A percentile compares a stretch with the other conserved stretches of the same genome.
These are phyloP conservation scores for Heterobasidion irregulare DNA, from an alignment of 1,284 basidiomycete genomes.

Conservation along the genomic window DNA sequence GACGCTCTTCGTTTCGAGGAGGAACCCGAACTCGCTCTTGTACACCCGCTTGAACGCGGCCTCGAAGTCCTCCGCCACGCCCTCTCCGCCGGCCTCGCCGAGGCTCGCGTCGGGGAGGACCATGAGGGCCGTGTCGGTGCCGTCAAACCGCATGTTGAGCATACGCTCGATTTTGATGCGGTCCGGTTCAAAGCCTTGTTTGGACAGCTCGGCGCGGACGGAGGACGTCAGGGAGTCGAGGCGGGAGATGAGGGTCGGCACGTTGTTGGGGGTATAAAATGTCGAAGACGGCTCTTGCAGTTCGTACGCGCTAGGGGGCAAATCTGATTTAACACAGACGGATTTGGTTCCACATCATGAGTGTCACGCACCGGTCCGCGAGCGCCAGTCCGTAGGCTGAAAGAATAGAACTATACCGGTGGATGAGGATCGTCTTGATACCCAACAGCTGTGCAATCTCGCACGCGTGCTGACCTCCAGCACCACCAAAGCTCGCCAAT, in stretches of 20 bases:
- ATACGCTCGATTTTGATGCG: slow-evolving; percentile 72
- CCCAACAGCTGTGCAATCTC: slow-evolving; percentile 77
- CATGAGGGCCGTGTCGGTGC: slow-evolving; percentile 91
- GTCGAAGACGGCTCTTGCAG: slow-evolving; percentile 82
- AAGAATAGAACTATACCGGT: slow-evolving; percentile 80
- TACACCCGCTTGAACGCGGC: slow-evolving; percentile 73
- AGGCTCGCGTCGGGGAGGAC: slow-evolving; percentile 40
- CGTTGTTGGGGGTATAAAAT: slow-evolving; percentile 54
- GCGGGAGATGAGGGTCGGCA: slow-evolving; percentile 45
- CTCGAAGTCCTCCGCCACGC: slow-evolving; percentile 60
- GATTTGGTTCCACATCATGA: neutral
- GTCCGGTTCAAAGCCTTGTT: slow-evolving; percentile 74
- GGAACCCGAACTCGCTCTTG: slow-evolving; percentile 86
- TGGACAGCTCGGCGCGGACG: slow-evolving; percentile 59
- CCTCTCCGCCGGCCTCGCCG: slow-evolving; percentile 33
- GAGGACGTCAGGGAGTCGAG: slow-evolving; percentile 59
- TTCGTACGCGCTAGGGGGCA: slow-evolving; percentile 58
- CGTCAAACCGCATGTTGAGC: slow-evolving; percentile 90
- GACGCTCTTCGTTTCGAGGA: slow-evolving; percentile 72
- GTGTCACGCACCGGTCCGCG: slow-evolving; percentile 63
- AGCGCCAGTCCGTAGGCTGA: slow-evolving; percentile 88
- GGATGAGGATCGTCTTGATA: slow-evolving; percentile 80
- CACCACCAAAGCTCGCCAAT: slow-evolving; percentile 85
- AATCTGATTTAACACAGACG: neutral
- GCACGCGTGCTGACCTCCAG: slow-evolving; percentile 89